Base-by-base conservation (phyloP, 805 yeast species). In the Candida dendrica region DNA sequence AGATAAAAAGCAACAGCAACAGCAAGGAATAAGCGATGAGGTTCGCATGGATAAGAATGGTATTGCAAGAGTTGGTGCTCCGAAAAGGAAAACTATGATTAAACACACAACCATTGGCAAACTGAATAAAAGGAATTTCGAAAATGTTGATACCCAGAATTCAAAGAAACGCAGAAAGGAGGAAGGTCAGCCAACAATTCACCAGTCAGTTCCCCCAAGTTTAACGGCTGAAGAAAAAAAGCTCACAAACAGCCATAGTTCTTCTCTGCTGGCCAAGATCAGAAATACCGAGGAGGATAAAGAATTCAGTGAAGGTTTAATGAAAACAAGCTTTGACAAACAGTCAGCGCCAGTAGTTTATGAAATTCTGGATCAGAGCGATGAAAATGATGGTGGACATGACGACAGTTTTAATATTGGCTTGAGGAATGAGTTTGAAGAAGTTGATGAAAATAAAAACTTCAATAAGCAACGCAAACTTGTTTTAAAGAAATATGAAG, bases 401-500 rank as follows among this genome's bases (percentile, higher is more conserved):
- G 37, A 34, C 20, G 26, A 19, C 13, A 49, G 14, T 19, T 53
- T 3, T 19, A 22, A 40, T 11, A 9, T 44, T 17, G 44, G 49
- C 3, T 34, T 42, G n/a, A 36, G 29, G 9, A 46, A 51, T 24
- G 33, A 44, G 18, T 42, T 39, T 35, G 52, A 50, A 39, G 46
- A 42, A 19, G 17, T 60, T 32, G 50, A 51, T 26, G 51, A 48
- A 38, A 26, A 26, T 4, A 26, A 39, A 16, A 51, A 56, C 18
- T 36, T 37, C 22, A n/a, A 30, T 9, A 53, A 48, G 32, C 48
- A 49, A 36, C 37, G 34, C 8, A 43, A 40, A 13, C 11, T 41
- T 8, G 50, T 36, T n/a, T 37, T 36, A 35, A 38, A 42, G 53
- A 65, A 40, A 38, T 47, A 50, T 30, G 36, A n/a, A 36, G 48